Base-by-base conservation (phyloP, 805 yeast species). In the Yarrowia deformans region DNA sequence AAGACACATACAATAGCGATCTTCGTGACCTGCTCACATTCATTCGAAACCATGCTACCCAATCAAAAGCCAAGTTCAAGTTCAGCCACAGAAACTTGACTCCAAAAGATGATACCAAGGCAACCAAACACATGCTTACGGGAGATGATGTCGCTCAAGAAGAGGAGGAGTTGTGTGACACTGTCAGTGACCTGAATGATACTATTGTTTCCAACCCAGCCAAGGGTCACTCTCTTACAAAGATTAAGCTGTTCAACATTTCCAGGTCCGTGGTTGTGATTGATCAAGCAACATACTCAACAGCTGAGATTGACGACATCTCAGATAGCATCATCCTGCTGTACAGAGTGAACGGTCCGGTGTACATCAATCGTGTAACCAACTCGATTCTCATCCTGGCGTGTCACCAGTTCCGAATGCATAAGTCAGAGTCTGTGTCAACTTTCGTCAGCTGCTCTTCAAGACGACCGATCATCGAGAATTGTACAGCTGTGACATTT, bases 391-490 rank as follows among this genome's bases (percentile, higher is more conserved):
- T 63, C 2, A n/a, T 63, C 3, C 40, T 63, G 23, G 56, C 55
- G 18, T 63, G 68, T 16, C 68, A 63, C 37, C 68, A 63, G 56
- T 63, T 63, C 45, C 68, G 68, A 19, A 63, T 63, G 68, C 68
- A 63, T 32, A 37, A 46, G 29, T 63, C 68, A 2, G 50, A 37
- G 32, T 32, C 52, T 10, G 55, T 48, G 32, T n/a, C 56, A 3
- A 40, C 48, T 7, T 63, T 35, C 8, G 56, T 63, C 29, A 63
- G 68, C 32, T 61, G 67, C 16, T 37, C 45, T 3, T 63, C 68
- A 3, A 37, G 16, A 18, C 68, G 68, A 2, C 68, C 68, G 40
- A 63, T 63, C 12, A 37, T 63, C 13, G 68, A 63, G n/a, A 37
- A 23, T 12, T 63, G 68, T 32, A 37, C 37, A 13, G 19, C 29